Percentiles rank a stretch among this genome's conserved stretches.
Evolutionary conservation across 495 filamentous ascomycete species (phyloP).

Genomic region (Aspergillus taichungensis): DNA sequence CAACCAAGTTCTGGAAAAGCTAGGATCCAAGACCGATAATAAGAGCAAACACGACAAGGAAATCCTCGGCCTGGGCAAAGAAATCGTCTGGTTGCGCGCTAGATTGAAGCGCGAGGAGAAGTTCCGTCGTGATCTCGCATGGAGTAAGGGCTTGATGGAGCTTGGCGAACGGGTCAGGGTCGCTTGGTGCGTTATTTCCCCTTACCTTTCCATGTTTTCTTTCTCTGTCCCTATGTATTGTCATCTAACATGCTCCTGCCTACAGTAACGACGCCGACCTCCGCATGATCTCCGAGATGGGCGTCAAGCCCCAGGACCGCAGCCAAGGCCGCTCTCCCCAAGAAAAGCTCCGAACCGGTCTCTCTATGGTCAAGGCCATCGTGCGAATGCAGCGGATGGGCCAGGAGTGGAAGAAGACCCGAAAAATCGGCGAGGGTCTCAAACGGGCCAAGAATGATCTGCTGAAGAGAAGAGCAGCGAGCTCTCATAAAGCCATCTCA

Average conservation of each 20-base stretch:
- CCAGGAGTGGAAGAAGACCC: constrained; percentile 41
- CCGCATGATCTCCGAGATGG: constrained; percentile 71
- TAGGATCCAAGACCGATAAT: constrained; percentile 30
- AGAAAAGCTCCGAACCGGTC: constrained; percentile 41
- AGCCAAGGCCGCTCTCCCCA: constrained; percentile 22
- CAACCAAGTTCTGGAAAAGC: constrained; percentile 42
- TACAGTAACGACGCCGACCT: constrained; percentile 86
- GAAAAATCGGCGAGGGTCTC: constrained; percentile 37
- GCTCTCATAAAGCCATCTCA: constrained; percentile 16
- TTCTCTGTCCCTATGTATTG: constrained; percentile 5
- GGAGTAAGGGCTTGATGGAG: constrained; percentile 74
- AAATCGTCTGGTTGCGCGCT: constrained; percentile 82
- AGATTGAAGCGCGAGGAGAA: constrained; percentile 68
- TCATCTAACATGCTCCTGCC: constrained; percentile 13
- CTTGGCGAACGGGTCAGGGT: constrained; percentile 61
- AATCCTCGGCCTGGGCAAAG: constrained; percentile 71
- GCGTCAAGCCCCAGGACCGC: constrained; percentile 42
- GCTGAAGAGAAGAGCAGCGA: constrained; percentile 34
- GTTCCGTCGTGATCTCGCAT: constrained; percentile 68
- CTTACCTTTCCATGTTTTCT: constrained; percentile 9
- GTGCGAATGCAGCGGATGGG: constrained; percentile 47
- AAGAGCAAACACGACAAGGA: constrained; percentile 65
- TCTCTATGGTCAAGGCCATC: constrained; percentile 43
- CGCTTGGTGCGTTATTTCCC: constrained; percentile 63
- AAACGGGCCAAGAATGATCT: constrained; percentile 38